A percentile compares a stretch with the other conserved stretches of the same genome.
phyloP scores from a whole-genome alignment of 257 asterid species.

The Scutellaria galericulata region DNA sequence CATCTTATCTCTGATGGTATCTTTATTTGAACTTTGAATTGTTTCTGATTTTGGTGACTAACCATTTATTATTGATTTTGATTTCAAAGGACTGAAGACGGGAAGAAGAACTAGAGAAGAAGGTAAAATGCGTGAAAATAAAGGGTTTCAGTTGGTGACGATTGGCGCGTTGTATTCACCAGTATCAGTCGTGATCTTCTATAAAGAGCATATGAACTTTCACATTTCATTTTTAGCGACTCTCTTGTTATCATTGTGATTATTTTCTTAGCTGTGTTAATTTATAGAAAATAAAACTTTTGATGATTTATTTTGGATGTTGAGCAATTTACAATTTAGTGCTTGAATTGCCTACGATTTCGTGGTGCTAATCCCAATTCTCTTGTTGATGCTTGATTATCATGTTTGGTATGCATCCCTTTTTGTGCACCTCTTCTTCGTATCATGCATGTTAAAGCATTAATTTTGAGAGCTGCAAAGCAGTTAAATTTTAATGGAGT shows the following conservation, averaged over 20 bases:
- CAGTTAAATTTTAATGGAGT: background rate
- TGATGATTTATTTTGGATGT: background rate
- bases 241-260: background rate
- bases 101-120: no score
- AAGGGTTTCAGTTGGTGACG: slow-evolving; percentile 54
- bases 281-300: background rate
- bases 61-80: no score
- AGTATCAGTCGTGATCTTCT: slow-evolving; percentile 82
- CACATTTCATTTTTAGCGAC: slow-evolving; percentile 80
- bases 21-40: no score
- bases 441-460: background rate
- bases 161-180: slow-evolving; percentile 57
- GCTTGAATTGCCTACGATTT: slow-evolving; percentile 8
- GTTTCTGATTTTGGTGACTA: no score
- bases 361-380: background rate
- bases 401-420: background rate
- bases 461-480: slow-evolving; percentile 12
- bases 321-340: slow-evolving; percentile 10
- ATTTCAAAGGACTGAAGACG: no score
- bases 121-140: slow-evolving; percentile 28
- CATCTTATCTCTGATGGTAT: no score
- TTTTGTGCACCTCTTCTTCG: slow-evolving; percentile 7
- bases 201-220: no score
- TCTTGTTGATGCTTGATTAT: background rate
- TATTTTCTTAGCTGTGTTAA: background rate